A percentile compares a stretch with the other conserved stretches of the same genome.
Conservation (phyloP, 1,284 basidiomycete species). For the Cutaneotrichosporon sp. region DNA sequence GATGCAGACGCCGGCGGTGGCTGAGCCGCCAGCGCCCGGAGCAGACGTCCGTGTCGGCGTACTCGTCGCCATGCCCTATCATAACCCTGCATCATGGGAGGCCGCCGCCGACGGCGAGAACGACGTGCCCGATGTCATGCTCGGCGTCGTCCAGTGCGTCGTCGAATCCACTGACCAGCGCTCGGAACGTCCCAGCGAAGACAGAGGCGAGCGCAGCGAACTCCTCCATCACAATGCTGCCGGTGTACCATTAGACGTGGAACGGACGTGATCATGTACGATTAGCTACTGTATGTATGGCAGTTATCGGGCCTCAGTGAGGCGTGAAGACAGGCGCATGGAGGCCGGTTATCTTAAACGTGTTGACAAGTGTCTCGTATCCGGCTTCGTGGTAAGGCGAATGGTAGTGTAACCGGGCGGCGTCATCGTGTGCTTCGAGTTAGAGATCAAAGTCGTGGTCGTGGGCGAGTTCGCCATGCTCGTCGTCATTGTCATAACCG, state of each 20-base stretch:
- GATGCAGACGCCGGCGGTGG: neutral
- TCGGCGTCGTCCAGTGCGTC: slow-evolving; percentile 31
- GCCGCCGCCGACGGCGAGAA: slow-evolving; percentile 23
- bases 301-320: neutral
- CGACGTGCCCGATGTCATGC: slow-evolving; percentile 34
- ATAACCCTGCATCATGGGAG: slow-evolving; percentile 20
- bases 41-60: slow-evolving; percentile 36
- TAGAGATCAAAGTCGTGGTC: too few relatives aligned
- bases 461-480: too few relatives aligned
- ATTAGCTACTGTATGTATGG: neutral
- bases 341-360: too few relatives aligned
- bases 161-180: slow-evolving; percentile 1
- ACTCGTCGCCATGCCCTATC: slow-evolving; percentile 36
- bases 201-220: neutral
- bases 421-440: too few relatives aligned
- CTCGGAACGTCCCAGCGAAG: neutral
- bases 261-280: neutral
- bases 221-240: neutral
- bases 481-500: too few relatives aligned
- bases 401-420: too few relatives aligned
- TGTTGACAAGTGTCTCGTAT: too few relatives aligned
- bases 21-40: slow-evolving; percentile 17
- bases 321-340: too few relatives aligned
- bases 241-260: neutral
- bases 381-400: too few relatives aligned